phyloP scores from a whole-genome alignment of 2,329 filamentous ascomycete species.

The Fusarium veterinarium region DNA sequence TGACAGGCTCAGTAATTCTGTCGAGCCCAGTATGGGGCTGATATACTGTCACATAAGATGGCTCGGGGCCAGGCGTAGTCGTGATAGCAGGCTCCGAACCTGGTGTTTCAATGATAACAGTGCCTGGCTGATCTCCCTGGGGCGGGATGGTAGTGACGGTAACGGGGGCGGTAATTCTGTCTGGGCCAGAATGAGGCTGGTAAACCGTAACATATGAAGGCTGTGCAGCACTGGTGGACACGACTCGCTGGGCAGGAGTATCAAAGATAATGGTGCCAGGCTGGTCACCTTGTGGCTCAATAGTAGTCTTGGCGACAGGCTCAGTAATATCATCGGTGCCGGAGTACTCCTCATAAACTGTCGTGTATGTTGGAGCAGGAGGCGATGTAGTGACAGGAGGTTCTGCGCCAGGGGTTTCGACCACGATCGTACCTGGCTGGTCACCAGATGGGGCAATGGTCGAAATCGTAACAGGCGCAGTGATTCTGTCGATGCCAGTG shows the following conservation, averaged over 20 bases:
- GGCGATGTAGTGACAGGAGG: conserved; percentile 20
- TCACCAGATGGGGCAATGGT: conserved; percentile 19
- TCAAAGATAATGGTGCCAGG: conserved; percentile 32
- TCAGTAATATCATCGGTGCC: conserved; percentile 24
- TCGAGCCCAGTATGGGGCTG: conserved; percentile 1
- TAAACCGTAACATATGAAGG: conserved; percentile 20
- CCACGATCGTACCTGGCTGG: conserved; percentile 27
- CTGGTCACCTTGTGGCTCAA: conserved; percentile 22
- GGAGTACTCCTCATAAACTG: conserved; percentile 21
- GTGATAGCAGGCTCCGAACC: conserved; percentile 5
- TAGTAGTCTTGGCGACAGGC: conserved; percentile 11
- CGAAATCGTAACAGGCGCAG: conserved; percentile 14
- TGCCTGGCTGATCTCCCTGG: conserved; percentile 6
- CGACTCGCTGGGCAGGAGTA: conserved; percentile 11
- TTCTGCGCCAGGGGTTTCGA: conserved; percentile 26
- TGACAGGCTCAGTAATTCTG: conserved; percentile 9
- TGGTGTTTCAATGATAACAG: conserved; percentile 19
- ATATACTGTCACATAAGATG: conserved; percentile 18
- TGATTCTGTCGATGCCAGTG: conserved; percentile 18
- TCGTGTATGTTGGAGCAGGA: conserved; percentile 17
- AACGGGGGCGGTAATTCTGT: neutral
- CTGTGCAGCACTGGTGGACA: conserved; percentile 5
- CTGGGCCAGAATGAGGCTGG: conserved; percentile 4
- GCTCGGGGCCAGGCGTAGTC: neutral
- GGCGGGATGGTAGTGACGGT: conserved; percentile 14